Evolutionary conservation across 2,329 filamentous ascomycete species (phyloP).

Genomic region (Fusarium zealandicum): DNA sequence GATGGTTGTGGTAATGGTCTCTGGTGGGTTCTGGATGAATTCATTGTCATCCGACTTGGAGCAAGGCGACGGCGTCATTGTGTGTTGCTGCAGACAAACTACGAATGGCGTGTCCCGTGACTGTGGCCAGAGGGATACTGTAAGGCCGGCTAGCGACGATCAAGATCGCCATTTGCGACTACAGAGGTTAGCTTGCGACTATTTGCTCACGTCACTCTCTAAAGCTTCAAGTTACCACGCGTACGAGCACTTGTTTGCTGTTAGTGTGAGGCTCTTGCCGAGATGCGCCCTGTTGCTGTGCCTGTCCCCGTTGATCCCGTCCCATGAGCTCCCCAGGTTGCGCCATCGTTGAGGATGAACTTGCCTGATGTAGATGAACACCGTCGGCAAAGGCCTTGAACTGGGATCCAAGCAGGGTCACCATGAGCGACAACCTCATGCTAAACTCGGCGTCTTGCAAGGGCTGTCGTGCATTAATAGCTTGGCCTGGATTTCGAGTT

Average conservation of each 20-base stretch:
- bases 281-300: not conserved
- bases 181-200: conserved; percentile 13
- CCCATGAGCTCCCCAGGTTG: not conserved
- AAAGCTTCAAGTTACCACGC: not conserved
- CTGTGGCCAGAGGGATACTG: conserved; percentile 12
- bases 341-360: too few species aligned
- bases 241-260: not conserved
- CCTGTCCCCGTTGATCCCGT: not conserved
- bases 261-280: not conserved
- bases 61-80: conserved; percentile 27
- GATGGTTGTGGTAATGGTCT: conserved; percentile 11
- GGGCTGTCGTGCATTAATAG: too few species aligned
- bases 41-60: conserved; percentile 8
- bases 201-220: conserved; percentile 26
- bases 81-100: conserved; percentile 20
- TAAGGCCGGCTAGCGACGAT: conserved; percentile 11
- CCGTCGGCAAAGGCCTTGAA: too few species aligned
- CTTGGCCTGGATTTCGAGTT: too few species aligned
- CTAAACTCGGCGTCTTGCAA: too few species aligned
- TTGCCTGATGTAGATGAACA: too few species aligned
- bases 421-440: too few species aligned
- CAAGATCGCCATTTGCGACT: conserved; percentile 26
- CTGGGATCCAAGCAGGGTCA: too few species aligned
- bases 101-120: conserved; percentile 20
- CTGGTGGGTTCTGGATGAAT: not conserved